These are phyloP conservation scores for Aureobasidium sp. DNA, from an alignment of 2,329 filamentous ascomycete species.

Conservation along the genomic window DNA sequence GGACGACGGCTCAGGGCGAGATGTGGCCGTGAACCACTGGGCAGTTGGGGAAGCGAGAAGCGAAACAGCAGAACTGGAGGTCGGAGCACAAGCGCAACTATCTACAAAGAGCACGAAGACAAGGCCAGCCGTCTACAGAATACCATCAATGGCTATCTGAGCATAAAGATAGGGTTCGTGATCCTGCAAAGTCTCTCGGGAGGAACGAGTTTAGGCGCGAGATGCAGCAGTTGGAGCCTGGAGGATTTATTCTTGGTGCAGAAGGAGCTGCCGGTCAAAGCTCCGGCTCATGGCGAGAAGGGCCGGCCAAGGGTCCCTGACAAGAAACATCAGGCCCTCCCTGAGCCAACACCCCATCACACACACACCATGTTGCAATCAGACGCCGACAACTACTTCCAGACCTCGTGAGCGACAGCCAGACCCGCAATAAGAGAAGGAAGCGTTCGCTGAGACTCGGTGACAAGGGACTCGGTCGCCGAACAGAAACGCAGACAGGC, in stretches of 20 bases:
- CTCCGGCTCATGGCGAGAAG: not conserved
- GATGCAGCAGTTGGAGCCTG: too few species aligned
- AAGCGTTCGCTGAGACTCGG: conserved; percentile 19
- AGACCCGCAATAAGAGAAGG: not conserved
- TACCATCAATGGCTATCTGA: not conserved
- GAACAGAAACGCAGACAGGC: conserved; percentile 56
- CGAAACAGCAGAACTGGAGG: not conserved
- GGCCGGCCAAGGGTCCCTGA: not conserved
- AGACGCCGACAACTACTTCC: conserved; percentile 79
- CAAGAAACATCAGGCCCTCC: conserved; percentile 45
- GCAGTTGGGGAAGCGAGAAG: not conserved
- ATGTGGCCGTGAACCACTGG: not conserved
- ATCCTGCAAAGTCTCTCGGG: not conserved
- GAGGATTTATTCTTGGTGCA: not conserved
- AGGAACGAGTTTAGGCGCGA: not conserved
- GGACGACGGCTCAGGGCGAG: not conserved
- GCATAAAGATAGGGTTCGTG: not conserved
- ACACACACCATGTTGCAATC: conserved; percentile 21
- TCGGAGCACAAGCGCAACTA: not conserved
- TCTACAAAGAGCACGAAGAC: not conserved
- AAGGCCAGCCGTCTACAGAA: not conserved
- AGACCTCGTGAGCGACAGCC: conserved; percentile 63
- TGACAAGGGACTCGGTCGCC: conserved; percentile 39
- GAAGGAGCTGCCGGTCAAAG: conserved; percentile 1
- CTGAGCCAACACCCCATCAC: conserved; percentile 42